A percentile compares a stretch with the other conserved stretches of the same genome.
Conservation (phyloP, 768 basidiomycete genomes). For the Tylopilus sp. region DNA sequence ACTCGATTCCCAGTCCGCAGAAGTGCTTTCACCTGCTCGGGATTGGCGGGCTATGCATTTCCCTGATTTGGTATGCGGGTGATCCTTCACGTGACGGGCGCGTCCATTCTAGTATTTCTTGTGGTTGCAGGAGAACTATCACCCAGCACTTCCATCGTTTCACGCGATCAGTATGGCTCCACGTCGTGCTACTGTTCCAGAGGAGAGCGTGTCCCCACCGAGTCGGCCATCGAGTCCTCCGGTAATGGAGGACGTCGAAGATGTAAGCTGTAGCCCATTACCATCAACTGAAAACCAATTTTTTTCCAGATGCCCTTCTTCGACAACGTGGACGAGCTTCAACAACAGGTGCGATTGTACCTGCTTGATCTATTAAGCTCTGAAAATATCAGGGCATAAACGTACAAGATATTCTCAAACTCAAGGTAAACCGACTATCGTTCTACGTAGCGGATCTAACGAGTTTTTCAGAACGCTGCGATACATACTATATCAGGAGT, state of each 20-base stretch:
- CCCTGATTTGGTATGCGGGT: not conserved
- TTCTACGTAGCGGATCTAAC: not conserved
- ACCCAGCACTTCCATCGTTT: not conserved
- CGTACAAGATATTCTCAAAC: conserved; percentile 90
- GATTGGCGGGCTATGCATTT: not conserved
- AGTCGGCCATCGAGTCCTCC: conserved; percentile 27
- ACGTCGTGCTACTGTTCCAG: conserved; percentile 25
- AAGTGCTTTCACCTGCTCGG: not conserved
- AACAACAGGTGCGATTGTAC: conserved; percentile 58
- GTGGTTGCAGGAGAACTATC: not conserved
- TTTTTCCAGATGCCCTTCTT: conserved; percentile 54
- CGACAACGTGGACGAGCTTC: conserved; percentile 80
- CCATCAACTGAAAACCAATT: not conserved
- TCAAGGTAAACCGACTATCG: conserved; percentile 55
- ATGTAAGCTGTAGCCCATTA: conserved; percentile 26
- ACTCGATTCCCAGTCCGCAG: not conserved
- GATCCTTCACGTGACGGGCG: conserved; percentile 19
- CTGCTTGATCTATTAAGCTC: conserved; percentile 2
- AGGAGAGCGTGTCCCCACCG: conserved; percentile 26
- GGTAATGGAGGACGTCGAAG: conserved; percentile 39
- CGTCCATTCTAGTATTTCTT: conserved; percentile 16
- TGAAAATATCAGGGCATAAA: conserved; percentile 72
- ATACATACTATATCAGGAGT: conserved; percentile 86
- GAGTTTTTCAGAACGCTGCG: conserved; percentile 55
- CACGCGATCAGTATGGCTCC: conserved; percentile 24